Base-by-base conservation (phyloP, 495 filamentous ascomycete species). In the Penicillium fimorum region DNA sequence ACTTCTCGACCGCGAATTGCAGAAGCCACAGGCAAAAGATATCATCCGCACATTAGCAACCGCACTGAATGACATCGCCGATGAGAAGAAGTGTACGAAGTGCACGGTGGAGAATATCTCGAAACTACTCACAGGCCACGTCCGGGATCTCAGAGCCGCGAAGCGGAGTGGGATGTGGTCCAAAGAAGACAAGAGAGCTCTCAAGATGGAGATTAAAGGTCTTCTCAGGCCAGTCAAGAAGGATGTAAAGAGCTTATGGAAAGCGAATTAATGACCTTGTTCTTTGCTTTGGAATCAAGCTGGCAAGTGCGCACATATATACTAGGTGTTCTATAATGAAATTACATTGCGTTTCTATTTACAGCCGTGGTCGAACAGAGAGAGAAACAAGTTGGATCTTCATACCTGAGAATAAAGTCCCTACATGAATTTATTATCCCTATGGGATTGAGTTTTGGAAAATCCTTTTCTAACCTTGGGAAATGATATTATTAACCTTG, bases 91-190 rank as follows among this genome's bases (percentile, higher is more conserved):
- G 17, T 65, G 62, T 47, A 61, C 58, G 7, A 55, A 50, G 13
- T 65, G 62, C 38, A 50, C 62, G 1, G 58, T 62, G n/a, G 52
- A 65, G 32, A 50, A 33, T 8, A 29, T 54, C 7, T 58, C 56
- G 3, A 25, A 50, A 52, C 37, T 56, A 9, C 44, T 65, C 11
- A 58, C 55, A 2, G 44, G 47, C 4, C 59, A 61, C 12, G 40
- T 59, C 8, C 59, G 53, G 5, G 59, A 59, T 1, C 35, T 65
- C 12, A 29, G 42, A 43, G 42, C n/a, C 5, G 58, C 52, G 27
- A 65, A 65, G 59, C 56, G 30, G 44, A 62, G 46, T 45, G 59
- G 55, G 0, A 30, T 53, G 9, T 65, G 59, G 58, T 43, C 58
- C 1, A 65, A 65, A 18, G 56, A 56, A 15, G 59, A 65, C 1